Evolutionary conservation across 805 yeast species (phyloP), one percentile per base, ranked within the genome.

Genomic region (Candida glaebosa): DNA sequence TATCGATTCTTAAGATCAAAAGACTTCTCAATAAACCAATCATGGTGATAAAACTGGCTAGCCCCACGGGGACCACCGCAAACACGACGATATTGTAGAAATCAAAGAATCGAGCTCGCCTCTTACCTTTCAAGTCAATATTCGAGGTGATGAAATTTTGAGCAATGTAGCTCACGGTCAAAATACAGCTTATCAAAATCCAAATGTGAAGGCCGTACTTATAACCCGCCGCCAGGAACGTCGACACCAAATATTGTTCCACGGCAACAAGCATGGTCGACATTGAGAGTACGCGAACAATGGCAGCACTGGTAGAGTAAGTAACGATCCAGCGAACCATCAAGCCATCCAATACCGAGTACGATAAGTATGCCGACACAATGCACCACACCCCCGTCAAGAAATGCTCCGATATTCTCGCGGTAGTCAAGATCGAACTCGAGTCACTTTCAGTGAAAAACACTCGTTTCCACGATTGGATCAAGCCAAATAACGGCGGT

Each of bases 21-120:
- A 89, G 65, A 37, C 85, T 78, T 45, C 98, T 66, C 14, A 91
- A 65, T 30, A 91, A 65, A 0, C 90, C 93, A 28, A 89, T 70
- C 96, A 90, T 87, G 2, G 98, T 89, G 18, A 90, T 64, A 54
- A 93, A 91, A 52, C 96, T 87, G 3, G 98, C 97, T 45, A 91
- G 56, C 0, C 99, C 98, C 14, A 91, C 88, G 0, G 99, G 99
- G n/a, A 91, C 96, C 31, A 91, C 99, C 2, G 98, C 97, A 66
- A 87, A 91, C 2, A 91, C 97, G 0, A 86, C 88, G 38, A 93
- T 86, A 51, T 85, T 87, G 60, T 88, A 87, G 41, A 90, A 71
- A 58, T 91, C 95, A 45, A 90, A 86, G 26, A 89, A 82, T 41
- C 96, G 73, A 31, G 79, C 74, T 43, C 61, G 63, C 22, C 61